Base-by-base conservation (phyloP, 768 basidiomycete genomes). In the Rubroboletus satanas region DNA sequence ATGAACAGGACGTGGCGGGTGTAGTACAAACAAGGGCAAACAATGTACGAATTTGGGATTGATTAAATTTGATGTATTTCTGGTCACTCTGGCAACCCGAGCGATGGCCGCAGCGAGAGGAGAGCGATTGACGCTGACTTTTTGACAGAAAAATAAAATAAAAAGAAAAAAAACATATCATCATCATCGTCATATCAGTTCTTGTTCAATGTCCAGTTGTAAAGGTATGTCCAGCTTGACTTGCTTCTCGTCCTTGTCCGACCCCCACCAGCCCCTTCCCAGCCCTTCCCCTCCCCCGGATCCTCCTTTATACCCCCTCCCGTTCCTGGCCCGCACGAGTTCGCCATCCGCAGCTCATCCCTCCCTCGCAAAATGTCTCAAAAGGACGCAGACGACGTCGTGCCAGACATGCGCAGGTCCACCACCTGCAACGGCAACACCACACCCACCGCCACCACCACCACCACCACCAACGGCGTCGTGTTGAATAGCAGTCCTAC, bases 291-390 rank as follows among this genome's bases (percentile, higher is more conserved):
- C 0, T 85, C 83, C 0, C 87, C 87, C 3, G 82, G 82, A 0
- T 85, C 83, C 6, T 76, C 83, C 0, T 88, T 88, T 60, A 63
- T 87, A 3, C 84, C 87, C 2, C 87, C 87, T 4, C 86, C 87
- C 4, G 75, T 79, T 5, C 83, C 83, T 1, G 79, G 80, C 3
- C 75, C 80, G 31, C 85, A 88, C 74, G 87, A 89, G 63, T 87
- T 85, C 63, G 85, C 84, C 12, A 62, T 79, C 37, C 77, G 76
- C 55, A 45, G 32, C 35, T 15, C 35, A 1, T 56, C 55, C 0
- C 37, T 23, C 1, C 75, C 76, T 0, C 70, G 55, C 1, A 71
- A 58, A 44, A 62, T 56, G 70, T 55, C 64, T 53, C 60, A 57
- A 58, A 58, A 63, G 61, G 47, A 65, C 64, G 31, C 61, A 58